Base-by-base conservation (phyloP, 2,329 filamentous ascomycete genomes). In the Cladosporium cucumerinum region DNA sequence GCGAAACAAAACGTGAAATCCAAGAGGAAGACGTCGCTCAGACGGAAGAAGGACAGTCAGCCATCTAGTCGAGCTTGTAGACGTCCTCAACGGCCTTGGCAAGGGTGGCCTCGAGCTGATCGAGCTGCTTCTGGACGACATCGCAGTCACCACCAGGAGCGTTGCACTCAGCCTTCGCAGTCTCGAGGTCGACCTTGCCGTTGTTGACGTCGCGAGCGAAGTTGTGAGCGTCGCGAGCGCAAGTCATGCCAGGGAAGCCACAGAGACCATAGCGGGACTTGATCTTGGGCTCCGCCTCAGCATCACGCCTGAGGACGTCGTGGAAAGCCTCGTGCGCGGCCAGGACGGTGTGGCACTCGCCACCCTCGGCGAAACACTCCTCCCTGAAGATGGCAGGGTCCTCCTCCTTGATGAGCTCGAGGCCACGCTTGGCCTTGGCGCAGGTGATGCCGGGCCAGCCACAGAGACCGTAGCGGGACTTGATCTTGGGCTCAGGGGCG, bases 401-500 rank as follows among this genome's bases (percentile, higher is more conserved):
- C 12, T 69, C 66, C 21, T 46, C 64, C 43, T 64, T 65, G 52
- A 66, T 52, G 60, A 66, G 52, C 18, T 68, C 58, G 49, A 67
- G 65, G 60, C 70, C 77, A 67, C 79, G 80, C 72, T 79, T 80
- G 63, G 76, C 75, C 70, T 80, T 79, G 72, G 73, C 77, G 77
- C 82, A 84, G 16, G 75, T 67, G 69, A 78, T 74, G 28, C 79
- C 79, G 30, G 72, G 72, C 34, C 72, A 69, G 65, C 74, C 66
- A 70, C 81, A 81, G 69, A 75, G 76, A 32, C 26, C 48, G 10
- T 34, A 14, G 46, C 51, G 28, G 16, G 57, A 26, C 30, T 54
- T 64, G 34, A 39, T 72, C 30, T 79, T 71, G 23, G 77, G 76
- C 54, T 69, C 64, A 12, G 66, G 64, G n/a, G 65, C 68, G 72